Evolutionary conservation across 1,284 basidiomycete species (phyloP).

Genomic region (Trichosporon asahii): DNA sequence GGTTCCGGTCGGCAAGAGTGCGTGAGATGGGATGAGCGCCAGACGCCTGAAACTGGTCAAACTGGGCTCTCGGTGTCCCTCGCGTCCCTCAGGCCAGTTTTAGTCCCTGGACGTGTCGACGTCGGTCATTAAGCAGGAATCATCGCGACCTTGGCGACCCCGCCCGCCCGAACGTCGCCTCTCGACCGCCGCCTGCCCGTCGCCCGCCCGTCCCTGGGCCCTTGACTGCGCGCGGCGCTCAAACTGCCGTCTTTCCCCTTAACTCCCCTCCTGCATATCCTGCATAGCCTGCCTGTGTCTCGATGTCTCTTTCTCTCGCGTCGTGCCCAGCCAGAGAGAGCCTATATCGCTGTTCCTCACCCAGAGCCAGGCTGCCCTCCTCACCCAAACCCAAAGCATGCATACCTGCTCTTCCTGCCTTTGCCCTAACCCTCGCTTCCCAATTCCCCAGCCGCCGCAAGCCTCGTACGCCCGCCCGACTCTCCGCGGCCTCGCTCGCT

Average conservation of each 20-base stretch:
- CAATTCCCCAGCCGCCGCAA: background rate
- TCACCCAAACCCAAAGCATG: background rate
- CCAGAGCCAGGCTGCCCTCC: background rate
- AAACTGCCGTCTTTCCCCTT: background rate
- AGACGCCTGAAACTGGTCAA: background rate
- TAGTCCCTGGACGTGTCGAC: background rate
- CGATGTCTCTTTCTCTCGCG: background rate
- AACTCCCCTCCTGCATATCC: background rate
- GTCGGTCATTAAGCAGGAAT: background rate
- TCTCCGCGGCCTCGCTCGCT: background rate
- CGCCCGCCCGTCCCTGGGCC: background rate
- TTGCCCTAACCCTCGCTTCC: background rate
- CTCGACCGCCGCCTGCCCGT: background rate
- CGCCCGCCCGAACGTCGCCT: background rate
- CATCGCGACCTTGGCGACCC: background rate
- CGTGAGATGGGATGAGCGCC: background rate
- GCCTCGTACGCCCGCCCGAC: background rate
- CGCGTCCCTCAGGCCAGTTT: background rate
- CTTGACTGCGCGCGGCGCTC: background rate
- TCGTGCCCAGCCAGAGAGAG: background rate
- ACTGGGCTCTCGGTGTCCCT: constrained; percentile 2
- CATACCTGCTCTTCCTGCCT: background rate
- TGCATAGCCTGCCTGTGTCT: background rate
- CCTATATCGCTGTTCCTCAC: background rate
- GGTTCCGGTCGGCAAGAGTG: background rate